These are phyloP conservation scores for Filobasidium wieringae DNA, from an alignment of 768 basidiomycete genomes.

Conservation along the genomic window DNA sequence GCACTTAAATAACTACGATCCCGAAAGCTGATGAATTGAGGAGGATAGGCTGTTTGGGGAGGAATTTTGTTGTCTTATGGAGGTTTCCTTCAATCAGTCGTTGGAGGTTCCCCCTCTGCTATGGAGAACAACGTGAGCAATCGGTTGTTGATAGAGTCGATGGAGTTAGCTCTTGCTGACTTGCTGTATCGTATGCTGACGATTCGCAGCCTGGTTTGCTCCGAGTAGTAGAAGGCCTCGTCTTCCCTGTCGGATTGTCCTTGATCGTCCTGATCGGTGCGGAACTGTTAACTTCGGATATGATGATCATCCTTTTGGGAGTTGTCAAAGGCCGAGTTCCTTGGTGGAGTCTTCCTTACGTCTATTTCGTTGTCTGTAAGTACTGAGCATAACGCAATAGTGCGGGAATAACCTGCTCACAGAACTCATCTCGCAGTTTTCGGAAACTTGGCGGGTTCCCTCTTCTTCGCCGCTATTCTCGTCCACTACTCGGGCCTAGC, in stretches of 20 bases:
- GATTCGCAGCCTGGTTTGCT: conserved; percentile 1
- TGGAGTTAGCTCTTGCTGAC: neutral
- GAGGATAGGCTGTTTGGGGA: conserved; percentile 13
- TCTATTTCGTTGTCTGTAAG: conserved; percentile 11
- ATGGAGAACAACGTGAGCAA: conserved; percentile 2
- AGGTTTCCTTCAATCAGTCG: conserved; percentile 7
- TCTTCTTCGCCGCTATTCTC: conserved; percentile 10
- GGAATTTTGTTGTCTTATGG: conserved; percentile 9
- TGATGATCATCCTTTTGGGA: conserved; percentile 11
- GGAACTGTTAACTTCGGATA: conserved; percentile 9
- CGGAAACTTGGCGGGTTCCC: conserved; percentile 9
- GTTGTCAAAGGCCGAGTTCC: conserved; percentile 8
- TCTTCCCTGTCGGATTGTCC: conserved; percentile 7
- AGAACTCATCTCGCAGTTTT: neutral
- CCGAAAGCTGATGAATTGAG: no score
- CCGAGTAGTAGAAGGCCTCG: conserved; percentile 8
- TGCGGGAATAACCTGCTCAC: neutral
- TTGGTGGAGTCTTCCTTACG: conserved; percentile 7
- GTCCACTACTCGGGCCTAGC: conserved; percentile 9
- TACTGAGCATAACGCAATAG: neutral
- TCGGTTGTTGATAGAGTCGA: neutral
- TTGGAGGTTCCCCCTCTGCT: conserved; percentile 7
- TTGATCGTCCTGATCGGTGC: conserved; percentile 8
- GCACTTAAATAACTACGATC: no score
- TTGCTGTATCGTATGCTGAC: neutral